Percentiles rank a stretch among this genome's conserved stretches.
Conservation (phyloP, 1,284 basidiomycete genomes). For the Puccinia horiana region DNA sequence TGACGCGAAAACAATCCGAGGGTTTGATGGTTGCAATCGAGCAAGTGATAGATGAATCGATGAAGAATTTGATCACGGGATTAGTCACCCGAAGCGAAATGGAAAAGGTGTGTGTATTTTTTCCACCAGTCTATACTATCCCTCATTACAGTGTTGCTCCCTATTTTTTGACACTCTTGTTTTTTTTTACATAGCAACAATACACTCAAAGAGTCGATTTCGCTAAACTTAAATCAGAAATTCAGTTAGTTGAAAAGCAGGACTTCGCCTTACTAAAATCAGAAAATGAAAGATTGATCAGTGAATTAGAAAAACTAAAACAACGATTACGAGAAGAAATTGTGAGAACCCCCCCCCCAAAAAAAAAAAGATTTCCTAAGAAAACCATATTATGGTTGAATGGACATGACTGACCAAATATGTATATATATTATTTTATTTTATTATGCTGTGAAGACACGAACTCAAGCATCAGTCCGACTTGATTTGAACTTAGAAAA, state of each 20-base stretch:
- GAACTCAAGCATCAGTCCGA: slow-evolving; percentile 90
- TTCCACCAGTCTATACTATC: background rate
- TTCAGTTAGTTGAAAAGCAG: slow-evolving; percentile 95
- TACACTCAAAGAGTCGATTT: slow-evolving; percentile 98
- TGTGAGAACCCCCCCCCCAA: slow-evolving; percentile 4
- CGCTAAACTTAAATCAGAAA: slow-evolving; percentile 90
- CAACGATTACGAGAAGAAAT: slow-evolving; percentile 77
- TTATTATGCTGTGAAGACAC: slow-evolving; percentile 64
- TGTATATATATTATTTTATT: background rate
- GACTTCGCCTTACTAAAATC: slow-evolving; percentile 93
- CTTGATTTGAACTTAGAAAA: slow-evolving; percentile 96
- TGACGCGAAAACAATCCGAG: slow-evolving; percentile 84
- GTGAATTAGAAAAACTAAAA: slow-evolving; percentile 94
- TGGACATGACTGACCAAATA: background rate
- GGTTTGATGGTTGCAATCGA: slow-evolving; percentile 93
- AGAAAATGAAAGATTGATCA: slow-evolving; percentile 79
- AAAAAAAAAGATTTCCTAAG: background rate
- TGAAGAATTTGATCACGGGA: slow-evolving; percentile 59
- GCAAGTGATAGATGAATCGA: slow-evolving; percentile 90
- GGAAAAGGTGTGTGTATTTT: slow-evolving; percentile 39
- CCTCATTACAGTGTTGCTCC: background rate
- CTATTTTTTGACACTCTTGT: background rate
- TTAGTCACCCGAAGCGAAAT: slow-evolving; percentile 44
- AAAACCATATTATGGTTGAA: background rate
- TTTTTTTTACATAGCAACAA: slow-evolving; percentile 67